Base-by-base conservation (phyloP, 2,329 filamentous ascomycete species). In the Ascochyta fabae region DNA sequence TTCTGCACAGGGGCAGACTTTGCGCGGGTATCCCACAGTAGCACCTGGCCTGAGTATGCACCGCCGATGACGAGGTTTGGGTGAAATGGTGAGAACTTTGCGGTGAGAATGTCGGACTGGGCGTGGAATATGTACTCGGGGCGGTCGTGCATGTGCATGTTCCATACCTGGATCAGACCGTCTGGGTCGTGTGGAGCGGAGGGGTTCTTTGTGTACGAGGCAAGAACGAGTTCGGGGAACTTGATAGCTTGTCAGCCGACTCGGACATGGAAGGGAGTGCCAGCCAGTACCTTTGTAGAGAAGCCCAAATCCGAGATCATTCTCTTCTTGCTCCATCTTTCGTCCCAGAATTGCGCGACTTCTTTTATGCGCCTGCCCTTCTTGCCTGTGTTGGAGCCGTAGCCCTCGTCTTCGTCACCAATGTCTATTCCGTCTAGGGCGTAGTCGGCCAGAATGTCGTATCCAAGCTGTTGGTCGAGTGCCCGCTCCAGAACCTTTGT, bases 41-140 rank as follows among this genome's bases (percentile, higher is more conserved):
- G 85, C 15, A 99, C 92, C 77, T 99, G 96, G 6, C 95, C 95
- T 56, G 91, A 96, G 78, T 99, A 99, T 33, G 94, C 93, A 44
- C 96, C 96, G 58, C 95, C 95, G 58, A 99, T 87, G 68, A 99
- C 96, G 49, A 99, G 83, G 66, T 96, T 97, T 4, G 94, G 94
- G 74, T 99, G 95, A 73, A 97, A 97, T 0, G 95, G 95, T n/a
- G 95, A 98, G 78, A 99, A 99, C 65, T 95, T 96, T 61, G 95
- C 95, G 0, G 93, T 91, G 13, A 99, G 84, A 48, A 99, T 92
- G 76, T 99, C 95, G 40, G 93, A 97, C 58, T 96, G 94, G 9
- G 94, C 93, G 68, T 96, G 93, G 75, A 99, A 97, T 54, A 96
- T 88, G 77, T 96, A 98, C 81, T 99, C 95, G 1, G 95, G 92